Percentiles rank a stretch among this genome's conserved stretches.
Conservation (phyloP, 1,284 basidiomycete genomes). For the Puccinia horiana region DNA sequence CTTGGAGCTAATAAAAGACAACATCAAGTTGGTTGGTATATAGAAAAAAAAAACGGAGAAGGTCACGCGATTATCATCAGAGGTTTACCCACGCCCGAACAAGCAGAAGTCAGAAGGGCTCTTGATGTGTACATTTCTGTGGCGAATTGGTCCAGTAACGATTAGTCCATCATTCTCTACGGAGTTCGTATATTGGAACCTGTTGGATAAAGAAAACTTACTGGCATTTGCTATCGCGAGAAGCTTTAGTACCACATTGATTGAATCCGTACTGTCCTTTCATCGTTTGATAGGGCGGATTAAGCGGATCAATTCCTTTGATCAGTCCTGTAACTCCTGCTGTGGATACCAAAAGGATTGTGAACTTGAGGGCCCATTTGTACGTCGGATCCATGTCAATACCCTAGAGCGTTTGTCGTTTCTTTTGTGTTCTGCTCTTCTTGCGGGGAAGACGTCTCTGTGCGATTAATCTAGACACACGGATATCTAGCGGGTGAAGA, state of each 20-base stretch:
- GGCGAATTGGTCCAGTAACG: neutral
- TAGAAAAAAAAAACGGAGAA: neutral
- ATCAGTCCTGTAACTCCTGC: conserved; percentile 6
- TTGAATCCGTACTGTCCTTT: conserved; percentile 38
- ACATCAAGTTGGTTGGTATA: neutral
- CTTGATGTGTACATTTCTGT: conserved; percentile 32
- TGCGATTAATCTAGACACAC: no score
- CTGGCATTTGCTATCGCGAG: conserved; percentile 42
- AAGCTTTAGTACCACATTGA: conserved; percentile 27
- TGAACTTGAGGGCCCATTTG: neutral
- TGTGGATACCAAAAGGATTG: neutral
- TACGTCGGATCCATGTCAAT: neutral
- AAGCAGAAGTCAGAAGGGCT: conserved; percentile 44
- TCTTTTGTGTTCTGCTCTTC: no score
- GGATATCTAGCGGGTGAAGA: no score
- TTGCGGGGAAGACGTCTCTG: neutral
- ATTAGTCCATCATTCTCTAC: neutral
- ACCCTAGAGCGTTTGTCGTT: neutral
- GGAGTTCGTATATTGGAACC: neutral
- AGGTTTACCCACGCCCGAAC: conserved; percentile 31
- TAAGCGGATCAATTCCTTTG: conserved; percentile 25
- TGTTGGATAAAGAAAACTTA: neutral
- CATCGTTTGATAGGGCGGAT: conserved; percentile 30
- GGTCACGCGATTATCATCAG: neutral
- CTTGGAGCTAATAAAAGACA: conserved; percentile 16